Conservation (phyloP, 208 protist species). For the Strigomonas galati region DNA sequence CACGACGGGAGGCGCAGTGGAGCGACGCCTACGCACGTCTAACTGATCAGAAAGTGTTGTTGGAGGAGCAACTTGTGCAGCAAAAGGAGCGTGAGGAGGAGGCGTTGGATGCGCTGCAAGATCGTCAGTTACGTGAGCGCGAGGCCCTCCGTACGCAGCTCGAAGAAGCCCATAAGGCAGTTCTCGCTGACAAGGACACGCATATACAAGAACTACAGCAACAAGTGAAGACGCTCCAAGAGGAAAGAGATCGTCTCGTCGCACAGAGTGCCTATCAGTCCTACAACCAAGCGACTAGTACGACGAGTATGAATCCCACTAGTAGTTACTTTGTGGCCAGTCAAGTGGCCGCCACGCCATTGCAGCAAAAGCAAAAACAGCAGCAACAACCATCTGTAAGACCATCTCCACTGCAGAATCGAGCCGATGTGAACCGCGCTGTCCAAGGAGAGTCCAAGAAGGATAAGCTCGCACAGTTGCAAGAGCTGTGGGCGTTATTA, state of each 20-base stretch:
- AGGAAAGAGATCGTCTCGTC: not conserved
- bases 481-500: too few relatives aligned
- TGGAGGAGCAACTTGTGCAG: conserved; percentile 13
- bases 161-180: conserved; percentile 16
- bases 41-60: conserved; percentile 7
- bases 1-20: conserved; percentile 7
- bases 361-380: too few relatives aligned
- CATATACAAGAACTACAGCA: not conserved
- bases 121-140: conserved; percentile 1
- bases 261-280: too few relatives aligned
- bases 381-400: too few relatives aligned
- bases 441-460: not conserved
- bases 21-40: not conserved
- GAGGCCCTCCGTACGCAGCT: conserved; percentile 1
- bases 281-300: not conserved
- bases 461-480: conserved; percentile 22
- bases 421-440: too few relatives aligned
- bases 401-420: too few relatives aligned
- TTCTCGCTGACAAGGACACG: conserved; percentile 11
- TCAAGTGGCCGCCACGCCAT: too few relatives aligned
- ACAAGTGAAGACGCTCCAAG: not conserved
- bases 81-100: conserved; percentile 17
- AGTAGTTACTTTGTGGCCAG: too few relatives aligned
- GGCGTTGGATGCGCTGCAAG: conserved; percentile 8
- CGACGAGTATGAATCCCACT: not conserved